Conservation (phyloP, 495 filamentous ascomycete genomes). For the Staphylotrichum tortipilum region DNA sequence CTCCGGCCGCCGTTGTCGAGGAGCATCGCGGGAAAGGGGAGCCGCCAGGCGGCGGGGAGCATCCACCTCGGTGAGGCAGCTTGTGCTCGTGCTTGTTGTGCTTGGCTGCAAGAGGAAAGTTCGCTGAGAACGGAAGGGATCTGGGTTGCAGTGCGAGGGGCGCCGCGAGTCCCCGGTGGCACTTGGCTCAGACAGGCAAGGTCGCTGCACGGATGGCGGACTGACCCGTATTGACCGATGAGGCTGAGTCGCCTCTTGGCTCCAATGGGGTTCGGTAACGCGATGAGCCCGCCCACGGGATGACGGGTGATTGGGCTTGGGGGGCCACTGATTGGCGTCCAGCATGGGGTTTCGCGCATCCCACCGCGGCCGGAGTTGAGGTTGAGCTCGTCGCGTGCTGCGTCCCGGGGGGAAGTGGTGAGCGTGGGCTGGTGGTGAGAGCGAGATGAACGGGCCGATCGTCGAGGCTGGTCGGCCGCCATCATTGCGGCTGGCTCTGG, state of each 20-base stretch:
- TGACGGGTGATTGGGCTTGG: not conserved
- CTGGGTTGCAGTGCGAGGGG: constrained; percentile 1
- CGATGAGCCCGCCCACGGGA: not conserved
- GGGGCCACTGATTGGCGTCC: not conserved
- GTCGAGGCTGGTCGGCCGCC: not conserved
- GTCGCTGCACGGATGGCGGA: constrained; percentile 13
- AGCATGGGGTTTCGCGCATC: too few species aligned
- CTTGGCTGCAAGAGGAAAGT: not conserved
- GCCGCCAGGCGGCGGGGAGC: too few species aligned
- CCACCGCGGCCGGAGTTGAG: too few species aligned
- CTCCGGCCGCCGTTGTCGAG: too few species aligned
- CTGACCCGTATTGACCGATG: constrained; percentile 22
- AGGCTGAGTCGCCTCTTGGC: constrained; percentile 19
- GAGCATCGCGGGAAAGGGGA: too few species aligned
- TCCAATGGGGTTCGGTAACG: constrained; percentile 1
- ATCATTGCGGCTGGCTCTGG: too few species aligned
- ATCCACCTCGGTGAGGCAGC: not conserved
- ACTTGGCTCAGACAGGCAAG: constrained; percentile 7
- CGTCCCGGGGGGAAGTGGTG: too few species aligned
- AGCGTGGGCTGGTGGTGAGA: too few species aligned
- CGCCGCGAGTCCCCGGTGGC: not conserved
- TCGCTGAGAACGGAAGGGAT: not conserved
- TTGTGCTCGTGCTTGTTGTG: not conserved
- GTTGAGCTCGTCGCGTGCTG: too few species aligned
- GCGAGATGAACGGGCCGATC: too few species aligned